These are phyloP conservation scores for Penicillium occitanis DNA, from an alignment of 2,329 filamentous ascomycete genomes.

Conservation along the genomic window DNA sequence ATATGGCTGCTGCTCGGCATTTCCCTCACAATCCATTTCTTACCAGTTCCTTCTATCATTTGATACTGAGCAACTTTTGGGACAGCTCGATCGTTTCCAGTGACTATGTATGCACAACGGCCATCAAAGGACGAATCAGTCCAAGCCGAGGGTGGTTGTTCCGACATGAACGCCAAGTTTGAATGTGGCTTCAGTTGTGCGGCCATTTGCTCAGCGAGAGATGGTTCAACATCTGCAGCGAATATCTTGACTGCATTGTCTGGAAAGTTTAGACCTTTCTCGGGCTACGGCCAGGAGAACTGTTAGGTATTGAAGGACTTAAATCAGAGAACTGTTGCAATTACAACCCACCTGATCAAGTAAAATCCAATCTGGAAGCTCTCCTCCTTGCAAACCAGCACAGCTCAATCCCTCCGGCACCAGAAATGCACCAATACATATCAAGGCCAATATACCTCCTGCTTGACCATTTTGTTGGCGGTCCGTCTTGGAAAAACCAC, in stretches of 20 bases:
- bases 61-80: constrained; percentile 27
- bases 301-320: background rate
- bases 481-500: constrained; percentile 27
- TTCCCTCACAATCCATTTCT: constrained; percentile 28
- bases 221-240: constrained; percentile 13
- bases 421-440: constrained; percentile 39
- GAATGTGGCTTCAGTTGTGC: constrained; percentile 27
- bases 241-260: constrained; percentile 8
- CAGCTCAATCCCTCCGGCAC: constrained; percentile 35
- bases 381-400: constrained; percentile 27
- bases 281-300: background rate
- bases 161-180: constrained; percentile 26
- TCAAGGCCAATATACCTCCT: constrained; percentile 34
- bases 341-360: constrained; percentile 26
- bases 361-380: constrained; percentile 28
- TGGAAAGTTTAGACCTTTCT: background rate
- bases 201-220: constrained; percentile 9
- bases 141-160: constrained; percentile 30
- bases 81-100: constrained; percentile 26
- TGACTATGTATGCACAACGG: constrained; percentile 28
- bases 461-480: constrained; percentile 29
- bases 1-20: constrained; percentile 22
- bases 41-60: constrained; percentile 28
- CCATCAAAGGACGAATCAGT: constrained; percentile 25
- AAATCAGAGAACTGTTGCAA: background rate